These are phyloP conservation scores for Tetraselmis striata DNA, from an alignment of 139 green algal genomes.

Conservation along the genomic window DNA sequence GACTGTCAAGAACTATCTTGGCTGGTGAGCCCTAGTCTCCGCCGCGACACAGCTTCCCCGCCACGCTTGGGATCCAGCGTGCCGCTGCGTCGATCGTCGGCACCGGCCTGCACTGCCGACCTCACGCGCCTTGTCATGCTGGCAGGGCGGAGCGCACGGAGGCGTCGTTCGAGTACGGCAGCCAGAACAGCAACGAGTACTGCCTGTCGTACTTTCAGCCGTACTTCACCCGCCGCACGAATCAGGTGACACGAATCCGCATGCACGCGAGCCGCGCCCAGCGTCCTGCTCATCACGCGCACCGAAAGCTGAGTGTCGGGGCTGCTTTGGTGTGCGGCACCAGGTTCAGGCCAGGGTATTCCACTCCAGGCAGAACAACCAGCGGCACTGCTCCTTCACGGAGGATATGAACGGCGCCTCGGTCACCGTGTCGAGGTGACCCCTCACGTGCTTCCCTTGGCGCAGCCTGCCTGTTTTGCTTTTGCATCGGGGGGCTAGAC, in stretches of 20 bases:
- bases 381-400: conserved; percentile 33
- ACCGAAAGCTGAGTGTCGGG: neutral
- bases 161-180: conserved; percentile 41
- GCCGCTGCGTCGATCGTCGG: no score
- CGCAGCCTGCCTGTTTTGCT: no score
- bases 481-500: no score
- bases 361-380: conserved; percentile 14
- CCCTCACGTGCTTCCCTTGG: no score
- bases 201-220: conserved; percentile 35
- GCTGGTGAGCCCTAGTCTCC: neutral
- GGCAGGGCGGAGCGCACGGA: conserved; percentile 11
- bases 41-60: no score
- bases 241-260: neutral
- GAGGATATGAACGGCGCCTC: conserved; percentile 32
- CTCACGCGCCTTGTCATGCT: conserved; percentile 6
- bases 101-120: neutral
- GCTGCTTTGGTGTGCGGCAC: neutral
- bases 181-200: conserved; percentile 39
- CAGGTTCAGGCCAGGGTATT: neutral
- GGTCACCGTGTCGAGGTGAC: conserved; percentile 34
- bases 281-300: neutral
- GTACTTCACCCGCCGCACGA: neutral
- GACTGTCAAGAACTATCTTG: neutral
- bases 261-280: neutral
- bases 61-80: no score